These are phyloP conservation scores for Prototheca cutis DNA, from an alignment of 163 green algal species.

Conservation along the genomic window DNA sequence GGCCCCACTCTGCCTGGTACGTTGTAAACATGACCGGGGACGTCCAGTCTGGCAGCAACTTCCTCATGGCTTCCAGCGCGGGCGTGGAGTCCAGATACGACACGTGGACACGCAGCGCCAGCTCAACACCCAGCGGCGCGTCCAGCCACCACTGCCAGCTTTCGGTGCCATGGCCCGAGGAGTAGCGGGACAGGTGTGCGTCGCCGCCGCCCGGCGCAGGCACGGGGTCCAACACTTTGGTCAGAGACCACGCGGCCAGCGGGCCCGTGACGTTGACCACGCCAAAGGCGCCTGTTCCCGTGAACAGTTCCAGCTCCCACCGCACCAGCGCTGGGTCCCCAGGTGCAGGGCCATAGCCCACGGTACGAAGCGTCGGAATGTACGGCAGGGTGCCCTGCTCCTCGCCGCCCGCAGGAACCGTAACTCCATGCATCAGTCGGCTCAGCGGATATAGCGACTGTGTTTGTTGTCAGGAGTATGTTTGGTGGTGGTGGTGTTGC, in stretches of 20 bases:
- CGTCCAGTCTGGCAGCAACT: slow-evolving; percentile 1
- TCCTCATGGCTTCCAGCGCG: neutral
- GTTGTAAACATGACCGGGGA: slow-evolving; percentile 3
- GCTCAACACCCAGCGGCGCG: neutral
- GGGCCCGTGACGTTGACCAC: slow-evolving; percentile 25
- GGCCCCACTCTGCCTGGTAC: slow-evolving; percentile 1
- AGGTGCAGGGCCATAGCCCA: neutral
- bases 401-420: neutral
- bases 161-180: neutral
- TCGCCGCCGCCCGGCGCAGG: neutral
- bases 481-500: too few relatives aligned
- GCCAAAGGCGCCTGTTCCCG: neutral
- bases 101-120: neutral
- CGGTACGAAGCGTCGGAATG: slow-evolving; percentile 3
- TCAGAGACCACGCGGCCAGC: slow-evolving; percentile 17
- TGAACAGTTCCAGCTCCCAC: slow-evolving; percentile 14
- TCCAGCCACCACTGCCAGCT: slow-evolving; percentile 10
- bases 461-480: too few relatives aligned
- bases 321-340: neutral
- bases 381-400: neutral
- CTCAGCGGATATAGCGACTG: slow-evolving; percentile 24
- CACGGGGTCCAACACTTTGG: neutral
- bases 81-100: slow-evolving; percentile 3
- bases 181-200: slow-evolving; percentile 10
- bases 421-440: slow-evolving; percentile 8